phyloP scores from a whole-genome alignment of 768 basidiomycete genomes.

The Boletus huronensis region DNA sequence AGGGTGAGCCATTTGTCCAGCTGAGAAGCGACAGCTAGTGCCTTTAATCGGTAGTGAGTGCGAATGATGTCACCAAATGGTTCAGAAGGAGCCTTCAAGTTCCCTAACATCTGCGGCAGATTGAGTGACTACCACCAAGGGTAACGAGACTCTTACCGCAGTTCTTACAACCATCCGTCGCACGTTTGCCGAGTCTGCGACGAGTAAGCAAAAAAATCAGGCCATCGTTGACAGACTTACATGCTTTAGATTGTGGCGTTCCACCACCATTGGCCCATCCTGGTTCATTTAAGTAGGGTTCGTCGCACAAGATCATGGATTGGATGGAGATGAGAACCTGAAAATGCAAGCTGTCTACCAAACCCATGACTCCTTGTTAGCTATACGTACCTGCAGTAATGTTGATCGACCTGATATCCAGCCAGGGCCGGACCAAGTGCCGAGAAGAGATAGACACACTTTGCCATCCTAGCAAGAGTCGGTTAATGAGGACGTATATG shows the following conservation, averaged over 20 bases:
- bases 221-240: constrained; percentile 40
- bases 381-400: constrained; percentile 65
- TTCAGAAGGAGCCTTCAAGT: constrained; percentile 76
- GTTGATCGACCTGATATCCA: constrained; percentile 92
- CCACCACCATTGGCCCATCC: constrained; percentile 77
- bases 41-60: constrained; percentile 89
- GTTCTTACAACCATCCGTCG: constrained; percentile 89
- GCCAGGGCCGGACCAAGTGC: constrained; percentile 92
- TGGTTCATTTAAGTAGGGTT: constrained; percentile 90
- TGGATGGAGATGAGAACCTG: constrained; percentile 90
- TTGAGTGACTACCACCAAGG: constrained; percentile 9
- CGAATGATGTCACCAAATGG: constrained; percentile 84
- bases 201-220: constrained; percentile 8
- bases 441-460: constrained; percentile 87
- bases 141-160: constrained; percentile 49
- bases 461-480: constrained; percentile 72
- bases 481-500: background rate
- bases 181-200: constrained; percentile 83
- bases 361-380: background rate
- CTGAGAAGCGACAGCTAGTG: constrained; percentile 62
- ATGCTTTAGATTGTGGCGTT: constrained; percentile 70
- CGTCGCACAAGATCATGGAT: constrained; percentile 94
- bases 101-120: constrained; percentile 69
- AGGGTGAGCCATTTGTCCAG: constrained; percentile 72
- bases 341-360: constrained; percentile 1